phyloP scores from a whole-genome alignment of 345 rosid genomes.

The Brassica juncea region DNA sequence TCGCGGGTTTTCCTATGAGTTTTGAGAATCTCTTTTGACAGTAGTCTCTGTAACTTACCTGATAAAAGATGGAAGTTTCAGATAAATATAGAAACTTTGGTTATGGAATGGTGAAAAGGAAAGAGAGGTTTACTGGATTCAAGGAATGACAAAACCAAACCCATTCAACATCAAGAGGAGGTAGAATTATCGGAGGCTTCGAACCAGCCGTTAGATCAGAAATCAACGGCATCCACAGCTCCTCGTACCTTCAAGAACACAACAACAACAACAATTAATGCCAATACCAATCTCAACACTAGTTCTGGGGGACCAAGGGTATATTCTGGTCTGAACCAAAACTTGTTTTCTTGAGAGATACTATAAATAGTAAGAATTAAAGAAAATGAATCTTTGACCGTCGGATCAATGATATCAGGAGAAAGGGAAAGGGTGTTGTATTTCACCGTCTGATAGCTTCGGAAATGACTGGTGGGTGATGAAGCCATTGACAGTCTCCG shows the following conservation, averaged over 20 bases:
- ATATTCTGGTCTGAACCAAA: background rate
- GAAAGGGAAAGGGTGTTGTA: background rate
- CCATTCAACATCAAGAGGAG: conserved; percentile 96
- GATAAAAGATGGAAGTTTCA: background rate
- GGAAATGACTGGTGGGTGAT: conserved; percentile 47
- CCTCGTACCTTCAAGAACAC: conserved; percentile 62
- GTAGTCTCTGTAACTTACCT: conserved; percentile 69
- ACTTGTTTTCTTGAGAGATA: background rate
- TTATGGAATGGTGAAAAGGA: background rate
- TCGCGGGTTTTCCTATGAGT: conserved; percentile 72
- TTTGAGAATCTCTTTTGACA: conserved; percentile 77
- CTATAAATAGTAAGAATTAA: conserved; percentile 10
- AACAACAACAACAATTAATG: conserved; percentile 11
- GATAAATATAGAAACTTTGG: background rate
- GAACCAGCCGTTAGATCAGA: conserved; percentile 68
- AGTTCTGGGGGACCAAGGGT: background rate
- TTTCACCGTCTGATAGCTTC: conserved; percentile 80
- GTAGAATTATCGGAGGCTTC: conserved; percentile 65
- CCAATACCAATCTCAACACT: background rate
- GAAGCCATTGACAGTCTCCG: conserved; percentile 68
- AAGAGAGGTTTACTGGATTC: conserved; percentile 61
- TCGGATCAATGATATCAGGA: conserved; percentile 13
- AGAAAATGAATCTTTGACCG: conserved; percentile 8
- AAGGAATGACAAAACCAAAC: conserved; percentile 93
- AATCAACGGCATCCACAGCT: conserved; percentile 95